Evolutionary conservation across 1,284 basidiomycete species (phyloP).

Genomic region (Cutaneotrichosporon arboriforme): DNA sequence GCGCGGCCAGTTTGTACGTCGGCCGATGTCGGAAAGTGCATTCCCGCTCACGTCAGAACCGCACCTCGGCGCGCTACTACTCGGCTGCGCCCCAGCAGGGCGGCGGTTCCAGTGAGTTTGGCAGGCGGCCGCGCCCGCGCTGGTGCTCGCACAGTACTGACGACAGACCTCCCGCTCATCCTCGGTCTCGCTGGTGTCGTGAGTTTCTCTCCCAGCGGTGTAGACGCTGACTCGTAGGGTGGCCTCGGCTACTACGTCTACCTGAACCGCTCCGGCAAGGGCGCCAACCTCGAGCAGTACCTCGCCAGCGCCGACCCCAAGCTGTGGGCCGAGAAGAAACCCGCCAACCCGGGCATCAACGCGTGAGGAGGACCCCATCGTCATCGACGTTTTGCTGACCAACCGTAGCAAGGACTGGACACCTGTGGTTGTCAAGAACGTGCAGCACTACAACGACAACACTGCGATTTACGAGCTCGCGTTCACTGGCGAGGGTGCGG

Average conservation of each 20-base stretch:
- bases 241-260: conserved; percentile 42
- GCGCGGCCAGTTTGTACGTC: conserved; percentile 10
- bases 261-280: conserved; percentile 24
- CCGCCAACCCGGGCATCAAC: conserved; percentile 21
- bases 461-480: conserved; percentile 78
- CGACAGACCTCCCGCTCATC: conserved; percentile 31
- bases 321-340: conserved; percentile 4
- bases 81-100: conserved; percentile 5
- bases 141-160: neutral
- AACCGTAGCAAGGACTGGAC: conserved; percentile 40
- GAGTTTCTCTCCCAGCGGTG: conserved; percentile 2
- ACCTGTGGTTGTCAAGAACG: conserved; percentile 67
- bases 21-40: too few species aligned
- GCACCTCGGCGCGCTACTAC: conserved; percentile 6
- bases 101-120: conserved; percentile 16
- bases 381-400: neutral
- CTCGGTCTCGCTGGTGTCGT: conserved; percentile 36
- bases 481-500: conserved; percentile 69
- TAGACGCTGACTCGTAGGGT: conserved; percentile 4
- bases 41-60: conserved; percentile 1
- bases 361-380: conserved; percentile 23
- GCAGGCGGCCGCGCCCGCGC: too few species aligned
- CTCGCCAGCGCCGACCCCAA: neutral
- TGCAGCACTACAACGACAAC: conserved; percentile 91
- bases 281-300: conserved; percentile 1